Evolutionary conservation across 768 basidiomycete species (phyloP).

Genomic region (Panaeolus cyanescens): DNA sequence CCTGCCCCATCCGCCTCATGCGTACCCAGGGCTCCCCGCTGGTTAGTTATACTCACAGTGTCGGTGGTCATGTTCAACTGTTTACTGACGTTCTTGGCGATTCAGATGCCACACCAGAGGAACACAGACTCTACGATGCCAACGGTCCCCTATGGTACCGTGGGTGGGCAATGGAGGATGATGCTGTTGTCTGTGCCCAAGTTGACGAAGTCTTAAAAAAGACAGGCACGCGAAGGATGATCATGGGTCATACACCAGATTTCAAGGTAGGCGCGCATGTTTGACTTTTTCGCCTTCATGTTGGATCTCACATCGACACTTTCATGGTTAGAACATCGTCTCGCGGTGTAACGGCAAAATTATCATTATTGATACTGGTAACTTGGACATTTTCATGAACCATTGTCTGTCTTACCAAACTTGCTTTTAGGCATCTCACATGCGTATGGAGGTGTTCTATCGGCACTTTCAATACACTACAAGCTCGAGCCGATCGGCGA

Average conservation of each 20-base stretch:
- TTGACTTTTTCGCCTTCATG: too few species aligned
- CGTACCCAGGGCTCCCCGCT: not conserved
- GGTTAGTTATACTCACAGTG: not conserved
- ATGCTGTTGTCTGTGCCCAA: slow-evolving; percentile 66
- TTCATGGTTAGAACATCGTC: slow-evolving; percentile 61
- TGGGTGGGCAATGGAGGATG: slow-evolving; percentile 82
- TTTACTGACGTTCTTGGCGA: slow-evolving; percentile 16
- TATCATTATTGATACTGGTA: slow-evolving; percentile 94
- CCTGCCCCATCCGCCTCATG: not conserved
- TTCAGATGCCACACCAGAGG: slow-evolving; percentile 61
- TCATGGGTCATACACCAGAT: slow-evolving; percentile 97
- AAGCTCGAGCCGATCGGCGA: slow-evolving; percentile 66
- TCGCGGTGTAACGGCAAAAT: slow-evolving; percentile 90
- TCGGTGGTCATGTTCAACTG: not conserved
- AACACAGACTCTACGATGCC: slow-evolving; percentile 68
- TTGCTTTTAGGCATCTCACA: slow-evolving; percentile 80
- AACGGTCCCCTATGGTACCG: slow-evolving; percentile 95
- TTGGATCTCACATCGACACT: not conserved
- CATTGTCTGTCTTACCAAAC: not conserved
- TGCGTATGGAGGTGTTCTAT: slow-evolving; percentile 92
- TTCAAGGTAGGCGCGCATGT: slow-evolving; percentile 54
- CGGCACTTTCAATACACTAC: slow-evolving; percentile 87
- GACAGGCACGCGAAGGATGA: slow-evolving; percentile 83
- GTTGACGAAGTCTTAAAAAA: slow-evolving; percentile 71
- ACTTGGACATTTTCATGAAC: not conserved